Conservation (phyloP, 352 stramenopile genomes). For the Phytophthora sansomeana region DNA sequence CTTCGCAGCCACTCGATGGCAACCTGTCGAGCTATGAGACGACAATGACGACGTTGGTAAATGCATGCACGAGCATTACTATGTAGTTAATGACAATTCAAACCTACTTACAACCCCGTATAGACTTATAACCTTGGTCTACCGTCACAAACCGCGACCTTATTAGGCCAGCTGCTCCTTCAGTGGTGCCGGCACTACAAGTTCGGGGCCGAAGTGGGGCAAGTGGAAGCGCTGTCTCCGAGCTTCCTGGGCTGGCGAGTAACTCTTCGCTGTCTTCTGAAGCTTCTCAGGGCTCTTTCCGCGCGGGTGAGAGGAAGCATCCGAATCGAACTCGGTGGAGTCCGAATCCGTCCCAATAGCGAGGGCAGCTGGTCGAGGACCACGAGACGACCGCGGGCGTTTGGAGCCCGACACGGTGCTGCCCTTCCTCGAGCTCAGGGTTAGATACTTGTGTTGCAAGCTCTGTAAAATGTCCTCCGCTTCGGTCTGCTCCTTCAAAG, state of each 20-base stretch:
- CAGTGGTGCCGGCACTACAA: slow-evolving; percentile 26
- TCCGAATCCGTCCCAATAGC: slow-evolving; percentile 30
- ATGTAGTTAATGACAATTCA: background rate
- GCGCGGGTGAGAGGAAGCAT: slow-evolving; percentile 5
- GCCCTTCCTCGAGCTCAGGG: slow-evolving; percentile 25
- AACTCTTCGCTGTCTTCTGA: slow-evolving; percentile 27
- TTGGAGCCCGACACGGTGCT: slow-evolving; percentile 18
- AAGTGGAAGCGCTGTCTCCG: slow-evolving; percentile 26
- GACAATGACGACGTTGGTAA: background rate
- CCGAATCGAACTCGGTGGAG: slow-evolving; percentile 23
- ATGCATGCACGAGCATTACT: no score
- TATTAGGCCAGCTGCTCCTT: slow-evolving; percentile 41
- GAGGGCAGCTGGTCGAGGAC: background rate
- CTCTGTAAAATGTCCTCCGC: slow-evolving; percentile 48
- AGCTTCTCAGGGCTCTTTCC: slow-evolving; percentile 26
- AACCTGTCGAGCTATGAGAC: background rate
- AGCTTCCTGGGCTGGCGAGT: slow-evolving; percentile 29
- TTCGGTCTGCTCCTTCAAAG: slow-evolving; percentile 38
- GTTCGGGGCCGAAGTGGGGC: slow-evolving; percentile 13
- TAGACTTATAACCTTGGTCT: slow-evolving; percentile 28
- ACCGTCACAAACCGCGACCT: background rate
- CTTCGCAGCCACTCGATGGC: no score
- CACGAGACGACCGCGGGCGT: slow-evolving; percentile 27
- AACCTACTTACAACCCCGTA: slow-evolving; percentile 8
- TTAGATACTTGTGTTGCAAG: slow-evolving; percentile 49